phyloP scores from a whole-genome alignment of 2,329 filamentous ascomycete species.

The Ustilaginoidea virens region DNA sequence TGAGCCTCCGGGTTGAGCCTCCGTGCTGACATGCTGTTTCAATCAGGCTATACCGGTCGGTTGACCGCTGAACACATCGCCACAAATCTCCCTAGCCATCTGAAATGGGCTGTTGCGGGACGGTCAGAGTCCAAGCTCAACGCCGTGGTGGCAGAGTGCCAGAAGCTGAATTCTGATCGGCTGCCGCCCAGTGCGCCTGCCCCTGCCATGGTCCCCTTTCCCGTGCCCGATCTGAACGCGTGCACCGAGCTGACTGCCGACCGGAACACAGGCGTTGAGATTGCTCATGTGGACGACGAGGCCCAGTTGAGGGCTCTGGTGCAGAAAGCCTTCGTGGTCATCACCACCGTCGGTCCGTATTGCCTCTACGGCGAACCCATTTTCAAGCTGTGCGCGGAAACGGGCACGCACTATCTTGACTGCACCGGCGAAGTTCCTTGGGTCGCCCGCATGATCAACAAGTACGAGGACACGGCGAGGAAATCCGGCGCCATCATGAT shows the following conservation, averaged over 20 bases:
- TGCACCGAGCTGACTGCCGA: no score
- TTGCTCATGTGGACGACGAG: slow-evolving; percentile 30
- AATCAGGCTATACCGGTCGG: slow-evolving; percentile 76
- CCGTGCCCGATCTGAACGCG: no score
- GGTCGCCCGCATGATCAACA: slow-evolving; percentile 42
- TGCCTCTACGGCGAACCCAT: slow-evolving; percentile 38
- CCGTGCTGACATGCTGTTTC: no score
- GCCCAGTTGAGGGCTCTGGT: slow-evolving; percentile 31
- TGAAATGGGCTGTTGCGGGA: slow-evolving; percentile 81
- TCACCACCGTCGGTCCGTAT: slow-evolving; percentile 47
- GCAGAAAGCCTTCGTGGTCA: slow-evolving; percentile 39
- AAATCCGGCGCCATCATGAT: slow-evolving; percentile 41
- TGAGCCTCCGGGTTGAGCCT: no score
- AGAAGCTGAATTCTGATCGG: slow-evolving; percentile 52
- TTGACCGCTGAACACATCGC: slow-evolving; percentile 63
- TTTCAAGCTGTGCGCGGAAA: slow-evolving; percentile 45
- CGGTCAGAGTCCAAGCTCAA: slow-evolving; percentile 66
- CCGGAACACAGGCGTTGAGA: slow-evolving; percentile 31
- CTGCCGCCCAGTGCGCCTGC: slow-evolving; percentile 44
- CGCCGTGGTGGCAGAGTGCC: slow-evolving; percentile 49
- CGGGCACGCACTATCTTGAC: slow-evolving; percentile 50
- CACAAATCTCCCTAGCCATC: slow-evolving; percentile 51
- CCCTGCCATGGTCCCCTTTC: slow-evolving; percentile 4
- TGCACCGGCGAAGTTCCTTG: slow-evolving; percentile 45
- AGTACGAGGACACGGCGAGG: slow-evolving; percentile 38